Evolutionary conservation across 106 monocot genomes (phyloP).

Genomic region (Ottelia alismoides): DNA sequence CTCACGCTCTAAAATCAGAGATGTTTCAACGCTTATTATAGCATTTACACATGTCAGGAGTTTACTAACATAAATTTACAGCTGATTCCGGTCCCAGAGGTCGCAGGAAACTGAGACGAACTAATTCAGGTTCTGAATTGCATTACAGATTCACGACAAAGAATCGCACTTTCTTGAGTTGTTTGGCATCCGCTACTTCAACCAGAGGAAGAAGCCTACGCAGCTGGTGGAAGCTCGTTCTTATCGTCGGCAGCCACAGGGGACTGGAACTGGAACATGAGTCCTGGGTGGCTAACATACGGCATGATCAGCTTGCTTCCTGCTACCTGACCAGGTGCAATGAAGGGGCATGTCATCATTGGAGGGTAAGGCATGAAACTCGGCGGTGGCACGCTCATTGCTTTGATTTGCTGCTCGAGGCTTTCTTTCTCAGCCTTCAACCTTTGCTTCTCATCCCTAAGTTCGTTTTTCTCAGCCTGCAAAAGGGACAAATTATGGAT

Average conservation of each 20-base stretch:
- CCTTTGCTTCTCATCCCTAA: conserved; percentile 65
- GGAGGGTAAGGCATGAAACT: conserved; percentile 23
- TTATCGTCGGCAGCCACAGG: conserved; percentile 55
- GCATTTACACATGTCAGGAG: no score
- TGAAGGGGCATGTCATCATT: conserved; percentile 57
- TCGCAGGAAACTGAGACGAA: no score
- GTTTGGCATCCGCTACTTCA: no score
- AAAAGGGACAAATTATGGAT: not conserved
- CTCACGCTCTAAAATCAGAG: no score
- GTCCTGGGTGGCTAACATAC: conserved; percentile 56
- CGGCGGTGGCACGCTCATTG: conserved; percentile 39
- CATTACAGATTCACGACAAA: no score
- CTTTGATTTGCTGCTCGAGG: conserved; percentile 66
- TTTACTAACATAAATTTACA: no score
- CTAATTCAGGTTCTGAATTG: no score
- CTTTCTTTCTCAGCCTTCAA: conserved; percentile 64
- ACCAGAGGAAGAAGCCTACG: no score
- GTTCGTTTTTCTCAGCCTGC: conserved; percentile 71
- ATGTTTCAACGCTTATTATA: no score
- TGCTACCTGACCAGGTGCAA: conserved; percentile 32
- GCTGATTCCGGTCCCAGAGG: no score
- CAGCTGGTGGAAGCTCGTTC: conserved; percentile 12
- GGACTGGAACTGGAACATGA: conserved; percentile 86
- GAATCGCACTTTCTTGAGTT: no score
- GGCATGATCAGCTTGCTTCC: conserved; percentile 77